phyloP scores from a whole-genome alignment of 345 rosid species.

The Clarkia xantiana region DNA sequence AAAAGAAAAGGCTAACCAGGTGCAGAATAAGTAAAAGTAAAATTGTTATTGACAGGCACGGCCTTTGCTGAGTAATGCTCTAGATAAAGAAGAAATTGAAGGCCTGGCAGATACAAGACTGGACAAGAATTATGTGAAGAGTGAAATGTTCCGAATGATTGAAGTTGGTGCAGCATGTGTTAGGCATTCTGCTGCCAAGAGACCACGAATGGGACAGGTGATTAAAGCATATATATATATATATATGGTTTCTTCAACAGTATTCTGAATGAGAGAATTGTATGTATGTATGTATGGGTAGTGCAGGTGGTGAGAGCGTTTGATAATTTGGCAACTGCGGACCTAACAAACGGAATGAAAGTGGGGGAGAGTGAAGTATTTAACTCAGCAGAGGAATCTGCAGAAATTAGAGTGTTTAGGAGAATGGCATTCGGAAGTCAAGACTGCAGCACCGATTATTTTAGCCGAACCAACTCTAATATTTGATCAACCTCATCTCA shows the following conservation, averaged over 20 bases:
- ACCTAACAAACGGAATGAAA: constrained; percentile 81
- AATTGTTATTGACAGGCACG: constrained; percentile 61
- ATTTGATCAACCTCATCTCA: constrained; percentile 18
- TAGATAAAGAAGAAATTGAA: constrained; percentile 44
- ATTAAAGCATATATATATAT: too few species aligned
- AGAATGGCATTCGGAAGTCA: constrained; percentile 91
- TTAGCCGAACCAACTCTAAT: constrained; percentile 22
- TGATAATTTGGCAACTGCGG: constrained; percentile 45
- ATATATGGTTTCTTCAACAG: background rate
- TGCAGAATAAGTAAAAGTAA: background rate
- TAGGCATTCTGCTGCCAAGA: constrained; percentile 74
- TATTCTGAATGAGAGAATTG: constrained; percentile 8
- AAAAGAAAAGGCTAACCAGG: background rate
- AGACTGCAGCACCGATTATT: constrained; percentile 61
- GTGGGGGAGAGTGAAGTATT: constrained; percentile 73
- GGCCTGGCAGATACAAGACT: constrained; percentile 68
- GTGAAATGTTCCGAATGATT: constrained; percentile 70
- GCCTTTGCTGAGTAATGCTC: constrained; percentile 62
- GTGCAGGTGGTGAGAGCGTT: constrained; percentile 92
- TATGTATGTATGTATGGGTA: too few species aligned
- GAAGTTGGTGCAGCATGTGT: constrained; percentile 90
- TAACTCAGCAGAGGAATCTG: constrained; percentile 67
- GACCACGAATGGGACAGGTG: constrained; percentile 97
- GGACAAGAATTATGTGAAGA: constrained; percentile 36
- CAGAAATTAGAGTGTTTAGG: constrained; percentile 66